Evolutionary conservation across 192 early-diverging fungal species (phyloP), one percentile per base, ranked within the genome.

Genomic region (Podochytrium sp.): DNA sequence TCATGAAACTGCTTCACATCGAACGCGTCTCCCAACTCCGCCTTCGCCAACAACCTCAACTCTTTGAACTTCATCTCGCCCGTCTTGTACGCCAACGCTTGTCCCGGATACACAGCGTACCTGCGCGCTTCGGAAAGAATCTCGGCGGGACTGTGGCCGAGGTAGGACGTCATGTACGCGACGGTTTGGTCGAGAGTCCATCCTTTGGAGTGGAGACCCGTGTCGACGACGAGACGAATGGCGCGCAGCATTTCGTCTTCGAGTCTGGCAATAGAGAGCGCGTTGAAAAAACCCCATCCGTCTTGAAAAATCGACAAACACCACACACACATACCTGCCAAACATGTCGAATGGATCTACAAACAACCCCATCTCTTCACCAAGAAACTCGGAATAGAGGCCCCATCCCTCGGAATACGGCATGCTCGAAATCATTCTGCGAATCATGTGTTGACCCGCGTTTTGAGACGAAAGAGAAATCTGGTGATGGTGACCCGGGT

Each of bases 401-500:
- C 76, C 79, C 76, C 76, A 81, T 10, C 79, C 79, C 35, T 77
- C 76, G 30, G 18, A 52, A 59, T 47, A 74, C 7, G 71, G 55
- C 32, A 37, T 68, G 30, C 27, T 57, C 52, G 27, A 33, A 29
- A 75, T 35, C 1, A 77, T 18, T 47, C 74, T 59, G 35, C 64
- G 27, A 16, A 81, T 43, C 23, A 77, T n/a, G 37, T 77, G 76
- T 5, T 38, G 27, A 5, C 14, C 16, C 39, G 30, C 43, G n/a
- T 72, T 32, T 38, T 57, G 71, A 23, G 61, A 29, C 29, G 42
- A 50, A 16, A 81, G 39, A 18, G 71, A 61, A 20, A 72, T 20
- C 49, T 77, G 76, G 37, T 77, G 75, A 51, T 81, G 79, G 60
- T 81, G 79, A 33, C 79, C 79, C 18, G 79, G 79, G 62, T 47